A percentile compares a stretch with the other conserved stretches of the same genome.
phyloP scores from a whole-genome alignment of 768 basidiomycete genomes.

The Suillus spraguei region DNA sequence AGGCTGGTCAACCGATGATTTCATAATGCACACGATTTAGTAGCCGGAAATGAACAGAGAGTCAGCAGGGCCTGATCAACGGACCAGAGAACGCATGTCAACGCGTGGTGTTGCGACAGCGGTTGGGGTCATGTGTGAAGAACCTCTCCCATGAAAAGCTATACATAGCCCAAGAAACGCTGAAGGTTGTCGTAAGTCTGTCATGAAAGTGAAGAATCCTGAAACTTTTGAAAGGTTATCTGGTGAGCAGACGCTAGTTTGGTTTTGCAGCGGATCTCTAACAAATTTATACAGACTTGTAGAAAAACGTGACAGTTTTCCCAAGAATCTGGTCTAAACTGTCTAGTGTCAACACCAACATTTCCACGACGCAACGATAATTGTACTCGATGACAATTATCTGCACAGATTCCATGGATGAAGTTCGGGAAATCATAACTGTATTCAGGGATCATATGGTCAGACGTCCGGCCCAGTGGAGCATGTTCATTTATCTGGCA shows the following conservation, averaged over 20 bases:
- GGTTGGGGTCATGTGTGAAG: not conserved
- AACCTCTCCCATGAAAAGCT: not conserved
- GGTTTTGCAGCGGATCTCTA: not conserved
- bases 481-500: not conserved
- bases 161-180: not conserved
- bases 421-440: not conserved
- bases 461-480: not conserved
- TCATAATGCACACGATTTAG: not conserved
- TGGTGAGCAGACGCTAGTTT: not conserved
- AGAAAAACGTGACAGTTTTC: not conserved
- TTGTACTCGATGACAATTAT: not conserved
- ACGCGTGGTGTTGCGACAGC: not conserved
- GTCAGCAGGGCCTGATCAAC: constrained; percentile 2
- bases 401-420: not conserved
- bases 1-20: not conserved
- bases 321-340: not conserved
- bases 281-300: not conserved
- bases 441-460: not conserved
- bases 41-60: not conserved
- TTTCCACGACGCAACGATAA: not conserved
- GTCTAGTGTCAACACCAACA: too few relatives aligned
- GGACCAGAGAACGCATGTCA: not conserved
- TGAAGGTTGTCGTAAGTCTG: constrained; percentile 3
- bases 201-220: not conserved
- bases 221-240: not conserved